phyloP scores from a whole-genome alignment of 768 basidiomycete species.

The Glaciozyma antarctica region DNA sequence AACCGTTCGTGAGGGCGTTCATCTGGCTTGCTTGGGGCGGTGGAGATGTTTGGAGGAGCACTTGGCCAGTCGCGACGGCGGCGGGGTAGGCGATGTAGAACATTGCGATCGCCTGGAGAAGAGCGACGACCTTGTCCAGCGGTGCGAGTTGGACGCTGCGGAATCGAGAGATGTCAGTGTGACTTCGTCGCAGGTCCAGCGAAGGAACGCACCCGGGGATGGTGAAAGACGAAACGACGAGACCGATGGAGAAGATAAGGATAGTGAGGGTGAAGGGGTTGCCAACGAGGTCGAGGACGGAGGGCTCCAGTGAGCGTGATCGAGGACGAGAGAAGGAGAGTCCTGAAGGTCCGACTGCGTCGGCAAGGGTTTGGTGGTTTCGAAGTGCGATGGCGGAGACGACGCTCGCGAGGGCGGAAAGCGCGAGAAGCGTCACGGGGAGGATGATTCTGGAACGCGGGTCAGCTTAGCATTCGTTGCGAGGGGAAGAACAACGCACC shows the following conservation, averaged over 20 bases:
- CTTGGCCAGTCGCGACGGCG: slow-evolving; percentile 69
- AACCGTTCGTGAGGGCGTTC: slow-evolving; percentile 67
- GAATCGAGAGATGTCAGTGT: neutral
- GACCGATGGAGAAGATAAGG: slow-evolving; percentile 49
- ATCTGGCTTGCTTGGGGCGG: slow-evolving; percentile 48
- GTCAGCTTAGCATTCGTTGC: neutral
- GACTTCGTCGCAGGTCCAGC: slow-evolving; percentile 40
- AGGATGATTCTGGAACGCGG: slow-evolving; percentile 2
- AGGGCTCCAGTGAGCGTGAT: neutral
- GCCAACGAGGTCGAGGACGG: slow-evolving; percentile 43
- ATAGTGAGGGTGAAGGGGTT: slow-evolving; percentile 71
- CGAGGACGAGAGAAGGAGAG: neutral
- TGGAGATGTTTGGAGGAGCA: slow-evolving; percentile 83
- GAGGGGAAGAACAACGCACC: slow-evolving; percentile 1
- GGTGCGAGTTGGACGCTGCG: slow-evolving; percentile 37
- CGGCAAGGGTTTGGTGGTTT: slow-evolving; percentile 5
- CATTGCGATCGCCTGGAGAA: slow-evolving; percentile 63
- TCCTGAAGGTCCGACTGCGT: neutral
- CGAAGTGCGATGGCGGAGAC: slow-evolving; percentile 1
- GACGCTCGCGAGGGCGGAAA: neutral
- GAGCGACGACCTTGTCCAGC: slow-evolving; percentile 78
- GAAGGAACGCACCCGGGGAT: slow-evolving; percentile 47
- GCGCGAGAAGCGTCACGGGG: neutral
- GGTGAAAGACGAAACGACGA: slow-evolving; percentile 50
- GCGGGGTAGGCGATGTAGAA: slow-evolving; percentile 77